Evolutionary conservation across 768 basidiomycete species (phyloP).

Genomic region (Hydnum rufescens): DNA sequence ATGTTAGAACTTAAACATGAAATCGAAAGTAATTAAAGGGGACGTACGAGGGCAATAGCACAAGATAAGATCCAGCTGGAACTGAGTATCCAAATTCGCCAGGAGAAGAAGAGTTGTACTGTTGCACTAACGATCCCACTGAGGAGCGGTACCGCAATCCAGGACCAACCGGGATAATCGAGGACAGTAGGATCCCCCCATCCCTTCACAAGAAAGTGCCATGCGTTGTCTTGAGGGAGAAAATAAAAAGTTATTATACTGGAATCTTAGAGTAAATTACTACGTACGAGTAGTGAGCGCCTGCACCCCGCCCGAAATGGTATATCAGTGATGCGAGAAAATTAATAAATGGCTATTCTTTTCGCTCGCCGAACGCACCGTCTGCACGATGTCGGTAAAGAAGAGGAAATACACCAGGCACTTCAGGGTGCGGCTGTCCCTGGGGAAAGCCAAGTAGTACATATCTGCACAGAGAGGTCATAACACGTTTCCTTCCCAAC

Average conservation of each 20-base stretch:
- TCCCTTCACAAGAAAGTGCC: slow-evolving; percentile 6
- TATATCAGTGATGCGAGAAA: too few species aligned
- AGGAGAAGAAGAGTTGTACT: slow-evolving; percentile 10
- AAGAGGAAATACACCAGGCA: slow-evolving; percentile 7
- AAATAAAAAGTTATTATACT: not conserved
- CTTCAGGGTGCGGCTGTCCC: slow-evolving; percentile 5
- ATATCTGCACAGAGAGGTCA: slow-evolving; percentile 5
- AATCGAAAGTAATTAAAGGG: not conserved
- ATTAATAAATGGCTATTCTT: too few species aligned
- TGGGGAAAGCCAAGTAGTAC: slow-evolving; percentile 9
- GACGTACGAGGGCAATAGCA: slow-evolving; percentile 1
- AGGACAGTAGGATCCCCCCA: slow-evolving; percentile 7
- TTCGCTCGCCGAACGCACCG: slow-evolving; percentile 1
- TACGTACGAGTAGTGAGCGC: not conserved
- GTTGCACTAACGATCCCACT: slow-evolving; percentile 6
- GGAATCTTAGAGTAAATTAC: not conserved
- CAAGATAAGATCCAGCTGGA: slow-evolving; percentile 1
- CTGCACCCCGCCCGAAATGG: too few species aligned
- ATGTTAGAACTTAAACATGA: not conserved
- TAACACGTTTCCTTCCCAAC: not conserved
- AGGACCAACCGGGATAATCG: slow-evolving; percentile 8
- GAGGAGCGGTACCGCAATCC: slow-evolving; percentile 10
- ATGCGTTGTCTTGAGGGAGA: slow-evolving; percentile 7
- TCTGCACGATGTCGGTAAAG: slow-evolving; percentile 8
- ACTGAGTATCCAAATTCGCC: slow-evolving; percentile 9